Evolutionary conservation across 2,329 filamentous ascomycete species (phyloP).

Genomic region (Colletotrichum higginsianum): DNA sequence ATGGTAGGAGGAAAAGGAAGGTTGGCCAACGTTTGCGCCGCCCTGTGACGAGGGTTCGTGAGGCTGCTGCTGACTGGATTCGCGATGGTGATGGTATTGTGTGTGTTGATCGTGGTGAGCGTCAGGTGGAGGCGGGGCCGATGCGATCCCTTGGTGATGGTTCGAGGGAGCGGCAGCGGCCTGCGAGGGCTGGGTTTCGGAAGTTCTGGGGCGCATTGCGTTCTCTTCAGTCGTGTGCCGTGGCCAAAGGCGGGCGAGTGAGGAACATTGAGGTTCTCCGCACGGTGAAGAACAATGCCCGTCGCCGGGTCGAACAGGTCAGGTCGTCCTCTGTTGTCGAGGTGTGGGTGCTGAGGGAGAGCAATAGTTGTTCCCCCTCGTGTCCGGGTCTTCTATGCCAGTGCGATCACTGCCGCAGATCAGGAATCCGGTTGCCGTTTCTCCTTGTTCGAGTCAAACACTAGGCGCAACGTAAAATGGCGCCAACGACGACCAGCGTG

Average conservation of each 20-base stretch:
- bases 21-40: slow-evolving; percentile 7
- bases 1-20: slow-evolving; percentile 26
- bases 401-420: slow-evolving; percentile 10
- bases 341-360: slow-evolving; percentile 12
- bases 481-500: slow-evolving; percentile 22
- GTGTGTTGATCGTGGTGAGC: slow-evolving; percentile 18
- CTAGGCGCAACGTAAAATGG: slow-evolving; percentile 14
- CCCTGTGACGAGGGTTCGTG: slow-evolving; percentile 16
- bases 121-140: slow-evolving; percentile 31
- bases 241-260: slow-evolving; percentile 29
- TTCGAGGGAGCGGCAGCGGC: slow-evolving; percentile 28
- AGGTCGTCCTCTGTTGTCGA: slow-evolving; percentile 23
- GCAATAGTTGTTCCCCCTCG: not conserved
- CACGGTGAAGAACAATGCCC: slow-evolving; percentile 13
- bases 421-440: slow-evolving; percentile 15
- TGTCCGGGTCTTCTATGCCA: slow-evolving; percentile 8
- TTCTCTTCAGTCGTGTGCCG: slow-evolving; percentile 33
- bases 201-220: slow-evolving; percentile 36
- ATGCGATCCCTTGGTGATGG: slow-evolving; percentile 30
- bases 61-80: slow-evolving; percentile 26
- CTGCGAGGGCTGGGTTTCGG: slow-evolving; percentile 39
- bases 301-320: slow-evolving; percentile 24
- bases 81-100: slow-evolving; percentile 28
- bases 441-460: slow-evolving; percentile 18
- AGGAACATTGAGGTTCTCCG: slow-evolving; percentile 29